phyloP scores from a whole-genome alignment of 306 rosid species.

The Senna siamea region DNA sequence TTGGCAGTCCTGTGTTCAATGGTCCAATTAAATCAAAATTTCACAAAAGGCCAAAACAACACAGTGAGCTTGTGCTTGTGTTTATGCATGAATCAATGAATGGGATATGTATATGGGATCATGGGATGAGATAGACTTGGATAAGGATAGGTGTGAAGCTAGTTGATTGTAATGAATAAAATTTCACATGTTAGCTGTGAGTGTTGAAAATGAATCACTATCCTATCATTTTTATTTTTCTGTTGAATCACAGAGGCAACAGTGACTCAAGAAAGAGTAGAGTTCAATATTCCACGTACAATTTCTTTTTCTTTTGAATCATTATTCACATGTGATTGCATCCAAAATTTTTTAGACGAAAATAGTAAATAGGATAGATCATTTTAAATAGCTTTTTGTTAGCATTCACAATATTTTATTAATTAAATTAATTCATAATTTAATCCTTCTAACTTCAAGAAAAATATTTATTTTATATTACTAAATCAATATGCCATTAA shows the following conservation, averaged over 20 bases:
- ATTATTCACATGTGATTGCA: too few relatives aligned
- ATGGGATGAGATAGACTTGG: conserved; percentile 18
- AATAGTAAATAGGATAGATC: too few relatives aligned
- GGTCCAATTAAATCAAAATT: conserved; percentile 25
- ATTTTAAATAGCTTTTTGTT: too few relatives aligned
- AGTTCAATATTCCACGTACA: too few relatives aligned
- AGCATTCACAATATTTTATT: too few relatives aligned
- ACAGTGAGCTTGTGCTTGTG: background rate
- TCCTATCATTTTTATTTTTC: background rate
- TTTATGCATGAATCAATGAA: background rate
- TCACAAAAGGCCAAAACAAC: conserved; percentile 21
- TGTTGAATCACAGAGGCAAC: conserved; percentile 28
- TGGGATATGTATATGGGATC: too few relatives aligned
- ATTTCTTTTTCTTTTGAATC: too few relatives aligned
- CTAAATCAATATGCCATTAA: too few relatives aligned
- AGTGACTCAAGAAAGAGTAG: background rate
- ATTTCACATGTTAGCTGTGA: conserved; percentile 43
- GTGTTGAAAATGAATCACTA: background rate
- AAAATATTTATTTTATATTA: too few relatives aligned
- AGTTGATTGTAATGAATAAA: background rate
- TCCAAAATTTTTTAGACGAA: too few relatives aligned
- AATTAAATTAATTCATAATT: too few relatives aligned
- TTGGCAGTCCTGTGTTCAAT: conserved; percentile 36
- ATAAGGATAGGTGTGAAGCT: conserved; percentile 11
- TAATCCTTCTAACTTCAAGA: too few relatives aligned